phyloP scores from a whole-genome alignment of 352 stramenopile species.

The Phytophthora quininea region DNA sequence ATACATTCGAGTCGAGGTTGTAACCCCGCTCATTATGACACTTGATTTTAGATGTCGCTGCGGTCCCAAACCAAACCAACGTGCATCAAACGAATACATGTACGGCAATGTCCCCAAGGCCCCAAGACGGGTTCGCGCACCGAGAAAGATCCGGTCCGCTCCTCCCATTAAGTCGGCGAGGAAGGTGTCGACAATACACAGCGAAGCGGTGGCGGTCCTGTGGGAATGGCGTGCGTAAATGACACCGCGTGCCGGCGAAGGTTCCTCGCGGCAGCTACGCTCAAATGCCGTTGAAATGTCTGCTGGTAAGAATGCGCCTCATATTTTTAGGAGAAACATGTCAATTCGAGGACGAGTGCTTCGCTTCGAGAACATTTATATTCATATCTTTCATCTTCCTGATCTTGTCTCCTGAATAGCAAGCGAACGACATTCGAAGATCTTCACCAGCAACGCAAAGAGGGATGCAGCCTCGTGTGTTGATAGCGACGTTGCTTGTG shows the following conservation, averaged over 20 bases:
- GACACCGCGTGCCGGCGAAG: too few relatives aligned
- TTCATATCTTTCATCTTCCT: slow-evolving; percentile 9
- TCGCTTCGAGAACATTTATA: slow-evolving; percentile 1
- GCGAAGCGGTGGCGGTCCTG: too few relatives aligned
- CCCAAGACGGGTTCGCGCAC: too few relatives aligned
- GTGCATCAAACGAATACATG: too few relatives aligned
- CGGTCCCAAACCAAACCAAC: too few relatives aligned
- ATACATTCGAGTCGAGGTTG: not conserved
- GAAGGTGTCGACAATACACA: too few relatives aligned
- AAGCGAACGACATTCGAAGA: slow-evolving; percentile 15
- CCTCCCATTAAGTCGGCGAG: too few relatives aligned
- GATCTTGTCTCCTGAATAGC: slow-evolving; percentile 15
- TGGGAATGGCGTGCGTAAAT: too few relatives aligned
- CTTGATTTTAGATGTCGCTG: not conserved
- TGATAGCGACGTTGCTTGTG: slow-evolving; percentile 9
- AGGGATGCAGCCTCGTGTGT: slow-evolving; percentile 19
- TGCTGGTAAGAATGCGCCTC: not conserved
- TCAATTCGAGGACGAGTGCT: slow-evolving; percentile 27
- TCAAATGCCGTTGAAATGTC: too few relatives aligned
- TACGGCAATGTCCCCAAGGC: too few relatives aligned
- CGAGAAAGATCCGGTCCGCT: too few relatives aligned
- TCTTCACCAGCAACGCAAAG: slow-evolving; percentile 5
- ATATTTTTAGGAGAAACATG: slow-evolving; percentile 17
- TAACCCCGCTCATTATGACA: not conserved
- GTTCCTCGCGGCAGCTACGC: too few relatives aligned